phyloP scores from a whole-genome alignment of 768 basidiomycete species.

The Rhodosporidiobolus sp. region DNA sequence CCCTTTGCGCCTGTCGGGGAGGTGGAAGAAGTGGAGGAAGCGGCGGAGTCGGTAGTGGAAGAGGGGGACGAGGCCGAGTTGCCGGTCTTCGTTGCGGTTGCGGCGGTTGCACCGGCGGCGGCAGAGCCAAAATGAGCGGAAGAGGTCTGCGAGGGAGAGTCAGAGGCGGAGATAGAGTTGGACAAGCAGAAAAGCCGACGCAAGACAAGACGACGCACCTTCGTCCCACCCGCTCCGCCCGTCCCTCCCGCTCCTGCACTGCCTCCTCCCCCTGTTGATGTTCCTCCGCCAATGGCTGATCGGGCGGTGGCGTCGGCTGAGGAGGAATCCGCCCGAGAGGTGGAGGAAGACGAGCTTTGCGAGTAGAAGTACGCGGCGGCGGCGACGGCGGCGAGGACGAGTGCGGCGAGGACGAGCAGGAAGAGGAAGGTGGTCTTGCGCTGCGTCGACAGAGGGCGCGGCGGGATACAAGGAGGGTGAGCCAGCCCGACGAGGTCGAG shows the following conservation, averaged over 20 bases:
- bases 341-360: no score
- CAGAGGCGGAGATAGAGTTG: neutral
- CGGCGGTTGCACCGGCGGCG: neutral
- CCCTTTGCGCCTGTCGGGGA: slow-evolving; percentile 9
- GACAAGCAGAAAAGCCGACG: no score
- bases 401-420: neutral
- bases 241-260: neutral
- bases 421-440: neutral
- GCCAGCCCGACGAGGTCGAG: neutral
- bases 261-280: neutral
- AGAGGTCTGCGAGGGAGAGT: neutral
- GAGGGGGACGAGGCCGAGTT: neutral
- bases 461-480: no score
- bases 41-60: neutral
- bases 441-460: neutral
- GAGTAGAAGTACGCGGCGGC: slow-evolving; percentile 8
- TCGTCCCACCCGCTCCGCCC: neutral
- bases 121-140: neutral
- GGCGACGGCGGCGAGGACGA: neutral
- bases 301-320: neutral
- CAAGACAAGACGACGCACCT: neutral
- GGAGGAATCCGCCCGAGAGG: neutral
- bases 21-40: neutral
- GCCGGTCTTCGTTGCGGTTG: neutral
- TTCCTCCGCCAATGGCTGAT: no score